Conservation (phyloP, 176 grass and related monocot genomes). For the Puya raimondii region DNA sequence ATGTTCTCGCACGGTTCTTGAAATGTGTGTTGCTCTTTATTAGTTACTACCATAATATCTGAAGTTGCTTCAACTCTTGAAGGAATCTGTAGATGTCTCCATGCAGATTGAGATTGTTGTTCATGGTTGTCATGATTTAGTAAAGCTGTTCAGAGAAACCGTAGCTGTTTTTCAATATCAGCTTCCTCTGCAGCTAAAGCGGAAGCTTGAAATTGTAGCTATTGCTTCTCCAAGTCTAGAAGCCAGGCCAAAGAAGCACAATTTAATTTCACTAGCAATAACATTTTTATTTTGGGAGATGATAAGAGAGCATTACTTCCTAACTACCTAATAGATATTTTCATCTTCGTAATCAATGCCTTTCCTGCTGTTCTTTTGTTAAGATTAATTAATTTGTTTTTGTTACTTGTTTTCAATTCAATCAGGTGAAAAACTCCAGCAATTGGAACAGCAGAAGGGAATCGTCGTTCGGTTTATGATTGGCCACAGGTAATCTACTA, state of each 20-base stretch:
- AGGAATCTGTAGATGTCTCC: too few species aligned
- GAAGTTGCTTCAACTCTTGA: too few species aligned
- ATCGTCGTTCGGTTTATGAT: constrained; percentile 83
- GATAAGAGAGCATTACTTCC: not conserved
- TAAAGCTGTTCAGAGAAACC: not conserved
- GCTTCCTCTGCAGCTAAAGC: too few species aligned
- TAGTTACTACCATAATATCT: too few species aligned
- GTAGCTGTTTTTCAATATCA: too few species aligned
- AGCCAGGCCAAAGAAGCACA: too few species aligned
- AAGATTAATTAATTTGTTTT: not conserved
- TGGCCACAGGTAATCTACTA: constrained; percentile 64
- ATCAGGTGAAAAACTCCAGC: constrained; percentile 74
- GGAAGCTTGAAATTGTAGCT: too few species aligned
- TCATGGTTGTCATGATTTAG: not conserved
- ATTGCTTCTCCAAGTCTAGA: too few species aligned
- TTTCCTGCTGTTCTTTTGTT: not conserved
- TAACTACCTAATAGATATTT: not conserved
- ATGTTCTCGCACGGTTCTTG: too few species aligned
- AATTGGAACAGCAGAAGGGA: constrained; percentile 76
- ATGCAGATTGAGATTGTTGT: too few species aligned
- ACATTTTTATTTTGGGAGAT: not conserved
- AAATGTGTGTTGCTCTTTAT: too few species aligned
- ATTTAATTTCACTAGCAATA: not conserved
- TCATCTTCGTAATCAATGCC: not conserved
- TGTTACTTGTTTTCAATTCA: constrained; percentile 3